Base-by-base conservation (phyloP, 1,284 basidiomycete genomes). In the Austroboletus niveus region DNA sequence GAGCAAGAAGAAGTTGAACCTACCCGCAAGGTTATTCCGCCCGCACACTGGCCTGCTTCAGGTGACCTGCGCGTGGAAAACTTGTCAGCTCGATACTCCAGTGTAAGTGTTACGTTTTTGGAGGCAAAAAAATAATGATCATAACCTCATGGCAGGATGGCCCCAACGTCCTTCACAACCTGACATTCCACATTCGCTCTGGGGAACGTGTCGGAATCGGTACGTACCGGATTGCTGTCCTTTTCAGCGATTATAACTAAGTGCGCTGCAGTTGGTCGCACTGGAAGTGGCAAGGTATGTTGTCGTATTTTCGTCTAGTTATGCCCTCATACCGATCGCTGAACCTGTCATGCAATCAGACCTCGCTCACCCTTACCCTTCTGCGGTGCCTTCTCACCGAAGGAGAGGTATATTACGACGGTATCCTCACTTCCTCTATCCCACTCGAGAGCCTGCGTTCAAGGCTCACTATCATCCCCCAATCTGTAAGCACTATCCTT, bases 1-100 rank as follows among this genome's bases (percentile, higher is more conserved):
- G 87, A 88, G 49, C 86, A 89, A 63, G 89, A 92, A 63, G 79
- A 24, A 24, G 22, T 80, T 1, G 72, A 75, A 49, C 61, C 77
- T 1, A 75, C 74, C 1, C 64, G 71, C 24, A 62, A 66, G 12
- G 81, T 81, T 8, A 70, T 75, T 41, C 88, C 89, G 30, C 86
- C 89, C 4, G 89, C 89, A 0, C 82, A 86, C 54, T 92, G 89
- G 89, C 89, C 89, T 0, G 77, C 84, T 0, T 86, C 82, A 38
- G 89, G 89, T 5, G 75, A 81, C 35, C 71, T 92, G 31, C 67
- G 72, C 5, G 84, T 89, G 0, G 80, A 89, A 56, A 75, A 76
- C 85, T 4, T 53, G 10, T 79, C 75, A 12, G 82, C 83, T 29
- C 72, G 75, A 27, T 87, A 85, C 57, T 79, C 81, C 4, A 52